These are phyloP conservation scores for Pseudofabraea citricarpa DNA, from an alignment of 2,329 filamentous ascomycete species.

Conservation along the genomic window DNA sequence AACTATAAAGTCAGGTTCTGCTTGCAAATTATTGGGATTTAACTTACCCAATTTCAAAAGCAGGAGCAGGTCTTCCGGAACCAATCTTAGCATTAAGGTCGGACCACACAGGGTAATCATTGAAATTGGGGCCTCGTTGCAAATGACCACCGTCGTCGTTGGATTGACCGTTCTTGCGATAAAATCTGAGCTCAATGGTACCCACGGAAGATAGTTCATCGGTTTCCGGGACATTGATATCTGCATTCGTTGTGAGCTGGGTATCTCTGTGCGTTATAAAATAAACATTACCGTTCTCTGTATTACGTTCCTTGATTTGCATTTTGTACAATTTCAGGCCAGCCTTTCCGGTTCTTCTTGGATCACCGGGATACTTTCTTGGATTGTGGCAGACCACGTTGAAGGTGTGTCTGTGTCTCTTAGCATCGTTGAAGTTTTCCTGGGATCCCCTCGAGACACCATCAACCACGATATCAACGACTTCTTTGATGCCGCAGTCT, in stretches of 20 bases:
- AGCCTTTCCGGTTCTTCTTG: background rate
- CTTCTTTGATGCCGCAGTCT: constrained; percentile 7
- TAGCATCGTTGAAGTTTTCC: background rate
- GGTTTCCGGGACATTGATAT: no score
- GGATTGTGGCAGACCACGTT: background rate
- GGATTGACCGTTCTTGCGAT: background rate
- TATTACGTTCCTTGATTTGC: constrained; percentile 9
- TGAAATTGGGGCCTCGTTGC: constrained; percentile 12
- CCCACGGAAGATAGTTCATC: constrained; percentile 1
- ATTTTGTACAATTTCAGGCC: constrained; percentile 5
- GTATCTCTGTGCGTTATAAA: no score
- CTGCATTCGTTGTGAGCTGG: no score
- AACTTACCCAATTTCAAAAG: constrained; percentile 18
- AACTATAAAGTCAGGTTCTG: no score
- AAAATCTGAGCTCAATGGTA: constrained; percentile 7
- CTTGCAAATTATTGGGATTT: no score
- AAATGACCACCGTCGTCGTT: no score
- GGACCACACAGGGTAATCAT: constrained; percentile 14
- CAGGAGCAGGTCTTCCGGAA: constrained; percentile 4
- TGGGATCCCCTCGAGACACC: constrained; percentile 19
- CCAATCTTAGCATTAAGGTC: constrained; percentile 9
- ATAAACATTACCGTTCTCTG: constrained; percentile 5
- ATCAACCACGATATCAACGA: constrained; percentile 21
- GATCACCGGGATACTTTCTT: no score
- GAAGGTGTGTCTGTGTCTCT: background rate